phyloP scores from a whole-genome alignment of 331 rosid species.

The Erythrophleum ivorense region DNA sequence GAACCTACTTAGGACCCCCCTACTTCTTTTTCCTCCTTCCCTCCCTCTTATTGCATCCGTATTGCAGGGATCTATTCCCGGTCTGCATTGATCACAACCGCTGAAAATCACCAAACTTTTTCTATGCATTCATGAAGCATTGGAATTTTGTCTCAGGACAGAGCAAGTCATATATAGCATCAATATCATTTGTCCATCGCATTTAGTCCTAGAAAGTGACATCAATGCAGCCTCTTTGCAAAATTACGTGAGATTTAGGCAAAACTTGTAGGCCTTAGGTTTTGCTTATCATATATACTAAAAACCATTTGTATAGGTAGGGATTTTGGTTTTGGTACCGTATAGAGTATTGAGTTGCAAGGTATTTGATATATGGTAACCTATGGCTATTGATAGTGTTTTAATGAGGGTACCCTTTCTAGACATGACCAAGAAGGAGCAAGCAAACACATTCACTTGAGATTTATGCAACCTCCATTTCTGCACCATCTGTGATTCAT shows the following conservation, averaged over 20 bases:
- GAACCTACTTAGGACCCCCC: background rate
- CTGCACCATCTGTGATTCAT: conserved; percentile 15
- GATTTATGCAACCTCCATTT: conserved; percentile 38
- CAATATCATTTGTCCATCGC: background rate
- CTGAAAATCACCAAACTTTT: background rate
- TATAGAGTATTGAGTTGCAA: background rate
- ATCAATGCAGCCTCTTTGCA: background rate
- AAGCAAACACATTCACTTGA: conserved; percentile 45
- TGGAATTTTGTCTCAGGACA: background rate
- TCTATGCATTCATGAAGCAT: conserved; percentile 20
- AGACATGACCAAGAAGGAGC: conserved; percentile 45
- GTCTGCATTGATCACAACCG: no score
- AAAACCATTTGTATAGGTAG: background rate
- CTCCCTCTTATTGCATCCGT: background rate
- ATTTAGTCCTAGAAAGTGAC: conserved; percentile 4
- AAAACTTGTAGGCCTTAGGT: background rate
- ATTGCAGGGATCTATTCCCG: background rate
- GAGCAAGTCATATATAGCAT: background rate
- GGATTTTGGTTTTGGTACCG: background rate
- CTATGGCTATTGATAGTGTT: conserved; percentile 6
- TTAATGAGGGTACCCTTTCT: conserved; percentile 21
- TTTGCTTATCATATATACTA: background rate
- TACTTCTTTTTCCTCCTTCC: background rate
- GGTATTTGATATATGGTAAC: background rate
- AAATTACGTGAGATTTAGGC: background rate